Percentiles rank a stretch among this genome's conserved stretches.
phyloP scores from a whole-genome alignment of 2,329 filamentous ascomycete genomes.

The Chrysosphaeria jannelii region DNA sequence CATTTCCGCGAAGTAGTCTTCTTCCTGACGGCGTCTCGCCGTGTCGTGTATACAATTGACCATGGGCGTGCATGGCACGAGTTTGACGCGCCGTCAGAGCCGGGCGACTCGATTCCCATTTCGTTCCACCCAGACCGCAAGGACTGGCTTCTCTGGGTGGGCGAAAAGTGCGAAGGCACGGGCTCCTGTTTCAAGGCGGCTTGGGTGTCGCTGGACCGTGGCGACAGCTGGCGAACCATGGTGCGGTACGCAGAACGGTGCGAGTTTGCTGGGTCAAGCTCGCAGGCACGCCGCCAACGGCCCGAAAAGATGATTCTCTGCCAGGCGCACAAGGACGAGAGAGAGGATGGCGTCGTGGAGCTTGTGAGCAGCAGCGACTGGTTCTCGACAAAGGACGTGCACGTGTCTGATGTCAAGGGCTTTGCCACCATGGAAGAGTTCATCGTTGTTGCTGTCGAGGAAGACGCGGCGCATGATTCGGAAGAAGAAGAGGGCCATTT shows the following conservation, averaged over 20 bases:
- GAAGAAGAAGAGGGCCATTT: slow-evolving; percentile 16
- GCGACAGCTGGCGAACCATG: slow-evolving; percentile 48
- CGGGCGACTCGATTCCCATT: slow-evolving; percentile 17
- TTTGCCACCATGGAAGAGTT: slow-evolving; percentile 95
- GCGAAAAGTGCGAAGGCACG: slow-evolving; percentile 29
- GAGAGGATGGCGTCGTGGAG: slow-evolving; percentile 28
- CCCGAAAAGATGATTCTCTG: slow-evolving; percentile 33
- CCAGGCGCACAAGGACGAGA: slow-evolving; percentile 30
- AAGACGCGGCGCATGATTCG: no score
- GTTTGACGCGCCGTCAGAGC: slow-evolving; percentile 37
- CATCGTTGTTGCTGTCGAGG: slow-evolving; percentile 58
- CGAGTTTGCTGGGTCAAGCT: slow-evolving; percentile 47
- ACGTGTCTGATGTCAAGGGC: slow-evolving; percentile 42
- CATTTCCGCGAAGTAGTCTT: slow-evolving; percentile 68
- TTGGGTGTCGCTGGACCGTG: slow-evolving; percentile 50
- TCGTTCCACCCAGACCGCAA: slow-evolving; percentile 61
- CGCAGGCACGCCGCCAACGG: slow-evolving; percentile 19
- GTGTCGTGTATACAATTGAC: slow-evolving; percentile 57
- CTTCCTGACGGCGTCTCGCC: slow-evolving; percentile 37
- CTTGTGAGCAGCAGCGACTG: slow-evolving; percentile 55
- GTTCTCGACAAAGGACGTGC: slow-evolving; percentile 31
- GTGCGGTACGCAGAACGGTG: slow-evolving; percentile 51
- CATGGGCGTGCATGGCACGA: slow-evolving; percentile 41
- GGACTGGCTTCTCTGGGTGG: slow-evolving; percentile 83
- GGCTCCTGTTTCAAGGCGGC: slow-evolving; percentile 41